These are phyloP conservation scores for Leucosporidium scottii DNA, from an alignment of 768 basidiomycete genomes.

Conservation along the genomic window DNA sequence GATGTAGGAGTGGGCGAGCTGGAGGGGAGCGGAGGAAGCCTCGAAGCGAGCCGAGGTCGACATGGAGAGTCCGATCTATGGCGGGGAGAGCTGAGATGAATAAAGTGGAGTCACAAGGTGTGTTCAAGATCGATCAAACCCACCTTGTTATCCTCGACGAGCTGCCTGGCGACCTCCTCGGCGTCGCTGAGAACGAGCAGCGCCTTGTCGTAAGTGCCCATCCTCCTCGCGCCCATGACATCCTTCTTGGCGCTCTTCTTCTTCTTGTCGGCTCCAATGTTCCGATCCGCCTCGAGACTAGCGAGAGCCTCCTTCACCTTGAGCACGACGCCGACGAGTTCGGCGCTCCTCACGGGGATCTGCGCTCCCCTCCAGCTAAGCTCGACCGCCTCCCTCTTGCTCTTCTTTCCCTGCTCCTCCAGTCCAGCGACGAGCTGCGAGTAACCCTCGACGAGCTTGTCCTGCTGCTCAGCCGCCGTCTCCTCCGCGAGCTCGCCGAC, in stretches of 20 bases:
- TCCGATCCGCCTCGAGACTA: conserved; percentile 45
- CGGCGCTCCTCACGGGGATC: conserved; percentile 80
- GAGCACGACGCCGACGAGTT: conserved; percentile 76
- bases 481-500: conserved; percentile 54
- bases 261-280: conserved; percentile 30
- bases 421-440: conserved; percentile 44
- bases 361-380: conserved; percentile 59
- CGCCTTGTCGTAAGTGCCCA: conserved; percentile 80
- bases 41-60: conserved; percentile 36
- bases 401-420: conserved; percentile 39
- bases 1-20: conserved; percentile 79
- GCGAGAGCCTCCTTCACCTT: conserved; percentile 72
- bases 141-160: conserved; percentile 69
- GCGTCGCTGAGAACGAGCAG: conserved; percentile 81
- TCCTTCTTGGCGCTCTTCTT: conserved; percentile 41
- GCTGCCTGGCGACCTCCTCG: conserved; percentile 70
- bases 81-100: background rate
- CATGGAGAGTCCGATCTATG: conserved; percentile 33
- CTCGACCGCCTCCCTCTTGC: conserved; percentile 43
- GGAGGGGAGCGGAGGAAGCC: conserved; percentile 50
- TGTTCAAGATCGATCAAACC: background rate
- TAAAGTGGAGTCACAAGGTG: background rate
- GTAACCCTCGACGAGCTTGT: conserved; percentile 59
- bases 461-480: conserved; percentile 53
- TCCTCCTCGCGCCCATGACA: conserved; percentile 52